Evolutionary conservation across 1,284 basidiomycete genomes (phyloP), one percentile per base, ranked within the genome.

Genomic region (Fomes fomentarius): DNA sequence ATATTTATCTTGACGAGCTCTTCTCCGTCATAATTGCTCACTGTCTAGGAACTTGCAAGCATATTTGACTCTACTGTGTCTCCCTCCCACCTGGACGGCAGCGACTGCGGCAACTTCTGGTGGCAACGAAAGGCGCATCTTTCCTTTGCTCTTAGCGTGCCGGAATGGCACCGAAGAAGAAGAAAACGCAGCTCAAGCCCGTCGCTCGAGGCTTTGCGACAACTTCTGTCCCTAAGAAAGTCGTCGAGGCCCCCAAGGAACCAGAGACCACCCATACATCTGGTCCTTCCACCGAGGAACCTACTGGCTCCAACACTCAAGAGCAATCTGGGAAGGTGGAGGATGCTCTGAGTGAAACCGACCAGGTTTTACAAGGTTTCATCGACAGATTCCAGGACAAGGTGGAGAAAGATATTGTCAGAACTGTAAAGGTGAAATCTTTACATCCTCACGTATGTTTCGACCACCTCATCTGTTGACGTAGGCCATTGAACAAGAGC

Each of bases 371-470:
- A 47, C 88, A 91, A 70, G 72, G 66, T 48, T 67, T 94, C 41
- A 82, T 95, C 0, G 94, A 98, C 60, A 87, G 84, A 64, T 76
- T 92, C 28, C 92, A 96, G 65, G 93, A 96, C 15, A 93, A 87
- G 64, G 90, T 84, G 2, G 94, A 98, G 67, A 96, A 91, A 71
- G 97, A 98, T 63, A 84, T 96, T 49, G 72, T 78, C 2, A 81
- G 94, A 66, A 82, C 80, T 12, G 65, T 84, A 52, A 87, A 83
- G 75, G 84, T 82, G 47, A 19, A 72, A 5, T 12, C 38, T n/a
- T n/a, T 62, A 34, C 15, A n/a, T 35, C 8, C 3, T n/a, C 12
- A 12, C 3, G 4, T n/a, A 31, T 41, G 17, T 4, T 3, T 35
- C 33, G 14, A 25, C 33, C 11, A 35, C 33, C 22, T 49, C 21